Evolutionary conservation across 805 yeast species (phyloP).

Genomic region (Wickerhamomyces strasburgensis): DNA sequence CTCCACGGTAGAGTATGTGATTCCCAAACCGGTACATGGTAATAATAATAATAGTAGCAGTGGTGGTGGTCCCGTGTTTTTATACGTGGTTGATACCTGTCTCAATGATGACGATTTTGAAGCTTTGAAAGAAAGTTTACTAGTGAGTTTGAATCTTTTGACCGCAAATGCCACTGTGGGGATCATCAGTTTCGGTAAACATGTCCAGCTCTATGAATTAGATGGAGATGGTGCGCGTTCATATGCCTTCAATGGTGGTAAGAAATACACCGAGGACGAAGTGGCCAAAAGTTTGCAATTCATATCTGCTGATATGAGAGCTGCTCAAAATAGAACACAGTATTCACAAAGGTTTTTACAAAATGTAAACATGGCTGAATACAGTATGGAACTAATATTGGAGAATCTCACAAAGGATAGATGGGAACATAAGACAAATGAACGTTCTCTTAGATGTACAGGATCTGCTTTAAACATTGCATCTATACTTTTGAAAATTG

Average conservation of each 20-base stretch:
- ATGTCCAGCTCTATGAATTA: conserved; percentile 54
- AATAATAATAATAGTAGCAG: conserved; percentile 23
- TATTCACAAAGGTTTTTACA: conserved; percentile 16
- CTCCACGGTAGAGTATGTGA: conserved; percentile 48
- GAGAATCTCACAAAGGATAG: conserved; percentile 44
- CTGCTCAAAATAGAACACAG: background rate
- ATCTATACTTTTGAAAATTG: conserved; percentile 30
- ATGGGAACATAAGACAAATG: conserved; percentile 41
- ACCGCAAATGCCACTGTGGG: conserved; percentile 56
- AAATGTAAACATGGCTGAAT: conserved; percentile 34
- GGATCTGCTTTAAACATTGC: conserved; percentile 56
- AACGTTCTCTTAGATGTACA: conserved; percentile 50
- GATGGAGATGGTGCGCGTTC: conserved; percentile 29
- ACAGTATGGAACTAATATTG: conserved; percentile 41
- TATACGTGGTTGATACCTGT: conserved; percentile 56
- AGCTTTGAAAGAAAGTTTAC: conserved; percentile 46
- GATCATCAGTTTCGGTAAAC: conserved; percentile 53
- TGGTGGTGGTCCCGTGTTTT: conserved; percentile 36
- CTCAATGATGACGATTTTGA: conserved; percentile 45
- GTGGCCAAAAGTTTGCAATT: conserved; percentile 44
- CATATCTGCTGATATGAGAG: conserved; percentile 29
- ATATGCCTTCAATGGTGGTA: conserved; percentile 52
- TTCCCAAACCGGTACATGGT: no score
- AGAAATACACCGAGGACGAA: conserved; percentile 43
- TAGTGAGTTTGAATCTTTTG: conserved; percentile 39